phyloP scores from a whole-genome alignment of 108 stramenopile genomes.

The Conticribra weissflogii region DNA sequence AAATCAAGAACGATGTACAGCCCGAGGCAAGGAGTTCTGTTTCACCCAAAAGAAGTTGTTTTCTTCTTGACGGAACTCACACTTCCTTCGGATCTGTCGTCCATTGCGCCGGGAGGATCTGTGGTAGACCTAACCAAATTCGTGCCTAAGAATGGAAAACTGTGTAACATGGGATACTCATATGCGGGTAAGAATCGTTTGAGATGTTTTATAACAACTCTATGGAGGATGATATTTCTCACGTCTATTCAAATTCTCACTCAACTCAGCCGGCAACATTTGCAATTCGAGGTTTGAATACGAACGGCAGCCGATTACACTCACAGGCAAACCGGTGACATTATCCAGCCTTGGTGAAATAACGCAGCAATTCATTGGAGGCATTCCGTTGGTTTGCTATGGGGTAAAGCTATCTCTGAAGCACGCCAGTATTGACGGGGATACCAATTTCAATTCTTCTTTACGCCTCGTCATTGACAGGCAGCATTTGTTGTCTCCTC shows the following conservation, averaged over 20 bases:
- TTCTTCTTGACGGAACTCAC: constrained; percentile 40
- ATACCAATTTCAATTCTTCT: constrained; percentile 2
- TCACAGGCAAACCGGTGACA: constrained; percentile 41
- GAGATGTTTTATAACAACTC: not conserved
- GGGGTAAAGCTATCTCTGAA: constrained; percentile 56
- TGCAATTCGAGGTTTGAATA: constrained; percentile 25
- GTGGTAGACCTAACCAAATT: constrained; percentile 32
- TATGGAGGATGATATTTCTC: no score
- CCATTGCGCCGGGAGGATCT: constrained; percentile 17
- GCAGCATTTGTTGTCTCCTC: constrained; percentile 31
- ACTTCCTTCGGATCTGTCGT: constrained; percentile 34
- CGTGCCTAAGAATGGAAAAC: constrained; percentile 35
- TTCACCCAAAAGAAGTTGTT: constrained; percentile 26
- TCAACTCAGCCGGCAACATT: constrained; percentile 31
- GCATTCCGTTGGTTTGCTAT: constrained; percentile 70
- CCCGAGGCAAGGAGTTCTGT: constrained; percentile 15
- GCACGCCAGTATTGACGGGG: constrained; percentile 12
- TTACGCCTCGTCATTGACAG: constrained; percentile 27
- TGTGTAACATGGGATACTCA: constrained; percentile 48
- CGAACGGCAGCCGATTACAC: constrained; percentile 9
- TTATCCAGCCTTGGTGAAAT: constrained; percentile 17
- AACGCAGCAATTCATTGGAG: constrained; percentile 53
- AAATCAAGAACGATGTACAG: not conserved
- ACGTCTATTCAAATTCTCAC: not conserved
- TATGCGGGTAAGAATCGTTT: constrained; percentile 26